phyloP scores from a whole-genome alignment of 2,329 filamentous ascomycete species.

The Penicillium sp. region DNA sequence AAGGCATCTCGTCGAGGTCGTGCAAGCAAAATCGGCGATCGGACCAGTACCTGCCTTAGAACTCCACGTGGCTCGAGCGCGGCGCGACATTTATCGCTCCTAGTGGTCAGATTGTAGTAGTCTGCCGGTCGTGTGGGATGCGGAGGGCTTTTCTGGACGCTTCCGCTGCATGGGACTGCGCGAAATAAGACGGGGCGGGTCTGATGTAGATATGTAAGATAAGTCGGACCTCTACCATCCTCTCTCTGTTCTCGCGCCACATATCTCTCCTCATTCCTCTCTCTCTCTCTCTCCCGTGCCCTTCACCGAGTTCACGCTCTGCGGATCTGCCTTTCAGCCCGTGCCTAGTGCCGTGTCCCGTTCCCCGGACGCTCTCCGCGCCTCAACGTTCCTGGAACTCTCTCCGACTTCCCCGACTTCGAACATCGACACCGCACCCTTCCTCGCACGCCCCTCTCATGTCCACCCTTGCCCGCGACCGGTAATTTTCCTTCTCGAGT shows the following conservation, averaged over 20 bases:
- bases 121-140: not conserved
- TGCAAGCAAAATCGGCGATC: slow-evolving; percentile 19
- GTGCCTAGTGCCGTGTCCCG: slow-evolving; percentile 2
- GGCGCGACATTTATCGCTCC: not conserved
- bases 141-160: slow-evolving; percentile 13
- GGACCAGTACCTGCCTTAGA: slow-evolving; percentile 22
- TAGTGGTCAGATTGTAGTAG: not conserved
- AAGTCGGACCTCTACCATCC: not conserved
- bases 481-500: slow-evolving; percentile 1
- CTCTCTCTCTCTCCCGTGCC: slow-evolving; percentile 1
- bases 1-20: not conserved
- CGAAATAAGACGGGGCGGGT: not conserved
- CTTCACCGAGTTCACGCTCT: not conserved
- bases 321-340: slow-evolving; percentile 11
- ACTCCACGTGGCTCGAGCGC: slow-evolving; percentile 24
- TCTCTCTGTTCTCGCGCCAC: slow-evolving; percentile 2
- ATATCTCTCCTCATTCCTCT: slow-evolving; percentile 12
- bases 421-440: slow-evolving; percentile 2
- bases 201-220: not conserved
- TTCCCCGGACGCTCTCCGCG: slow-evolving; percentile 21
- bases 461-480: slow-evolving; percentile 7
- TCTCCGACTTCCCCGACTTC: slow-evolving; percentile 17
- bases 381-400: slow-evolving; percentile 14
- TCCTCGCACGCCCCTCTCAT: slow-evolving; percentile 12
- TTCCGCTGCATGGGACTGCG: slow-evolving; percentile 5